phyloP scores from a whole-genome alignment of 108 stramenopile genomes.

The Nitzschia sp. region DNA sequence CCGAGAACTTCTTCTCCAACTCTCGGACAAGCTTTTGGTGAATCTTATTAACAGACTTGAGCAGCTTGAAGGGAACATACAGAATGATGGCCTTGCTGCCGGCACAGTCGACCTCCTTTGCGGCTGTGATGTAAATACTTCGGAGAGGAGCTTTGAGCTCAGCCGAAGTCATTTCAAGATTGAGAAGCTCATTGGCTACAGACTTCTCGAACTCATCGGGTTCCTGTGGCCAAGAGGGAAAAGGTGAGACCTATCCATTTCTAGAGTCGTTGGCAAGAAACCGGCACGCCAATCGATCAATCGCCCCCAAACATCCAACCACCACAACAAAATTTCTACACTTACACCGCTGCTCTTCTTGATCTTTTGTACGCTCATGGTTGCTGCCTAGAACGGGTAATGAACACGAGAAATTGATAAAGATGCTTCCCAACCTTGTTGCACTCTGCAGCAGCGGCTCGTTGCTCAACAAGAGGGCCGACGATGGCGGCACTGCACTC shows the following conservation, averaged over 20 bases:
- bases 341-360: constrained; percentile 64
- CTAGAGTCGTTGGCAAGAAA: not conserved
- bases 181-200: constrained; percentile 97
- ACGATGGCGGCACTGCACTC: not conserved
- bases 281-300: not conserved
- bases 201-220: constrained; percentile 96
- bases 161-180: constrained; percentile 93
- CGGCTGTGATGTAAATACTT: constrained; percentile 96
- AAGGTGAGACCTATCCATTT: constrained; percentile 3
- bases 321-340: constrained; percentile 5
- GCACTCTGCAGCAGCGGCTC: not conserved
- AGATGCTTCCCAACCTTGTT: not conserved
- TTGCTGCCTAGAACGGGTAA: constrained; percentile 1
- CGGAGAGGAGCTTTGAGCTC: constrained; percentile 87
- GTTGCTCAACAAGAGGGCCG: not conserved
- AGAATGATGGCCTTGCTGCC: constrained; percentile 95
- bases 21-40: constrained; percentile 96
- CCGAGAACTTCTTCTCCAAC: constrained; percentile 99
- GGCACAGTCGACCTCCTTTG: constrained; percentile 95
- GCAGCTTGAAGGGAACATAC: constrained; percentile 97
- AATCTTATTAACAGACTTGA: constrained; percentile 95
- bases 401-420: not conserved
- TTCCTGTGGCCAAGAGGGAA: constrained; percentile 53
- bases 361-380: constrained; percentile 55
- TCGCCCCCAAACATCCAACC: not conserved